Percentiles rank a stretch among this genome's conserved stretches.
Evolutionary conservation across 2,329 filamentous ascomycete genomes (phyloP).

Genomic region (Alternaria sp.): DNA sequence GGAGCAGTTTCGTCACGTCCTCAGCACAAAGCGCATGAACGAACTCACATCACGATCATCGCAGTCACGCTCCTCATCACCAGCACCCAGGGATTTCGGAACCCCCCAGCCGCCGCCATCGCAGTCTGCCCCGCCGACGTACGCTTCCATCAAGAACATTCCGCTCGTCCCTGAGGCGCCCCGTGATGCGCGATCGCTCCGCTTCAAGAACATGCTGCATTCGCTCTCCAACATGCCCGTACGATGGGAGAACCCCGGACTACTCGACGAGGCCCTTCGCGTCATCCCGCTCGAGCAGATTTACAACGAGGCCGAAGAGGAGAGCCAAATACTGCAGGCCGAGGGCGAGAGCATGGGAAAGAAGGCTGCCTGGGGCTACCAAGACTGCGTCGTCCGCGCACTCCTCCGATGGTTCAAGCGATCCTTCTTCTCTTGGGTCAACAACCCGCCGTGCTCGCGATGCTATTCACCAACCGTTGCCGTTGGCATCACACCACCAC

Average conservation of each 20-base stretch:
- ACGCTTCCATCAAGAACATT: constrained; percentile 68
- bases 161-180: constrained; percentile 80
- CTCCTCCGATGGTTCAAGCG: constrained; percentile 95
- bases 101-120: constrained; percentile 49
- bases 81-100: constrained; percentile 58
- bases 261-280: constrained; percentile 89
- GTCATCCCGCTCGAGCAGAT: constrained; percentile 88
- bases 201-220: constrained; percentile 75
- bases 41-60: constrained; percentile 71
- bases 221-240: constrained; percentile 87
- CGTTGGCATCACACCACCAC: constrained; percentile 82
- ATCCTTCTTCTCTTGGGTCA: constrained; percentile 95
- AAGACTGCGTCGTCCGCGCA: constrained; percentile 93
- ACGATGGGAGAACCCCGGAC: constrained; percentile 94
- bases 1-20: constrained; percentile 83
- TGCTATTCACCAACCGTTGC: constrained; percentile 85
- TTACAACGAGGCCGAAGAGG: constrained; percentile 93
- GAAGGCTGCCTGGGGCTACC: constrained; percentile 92
- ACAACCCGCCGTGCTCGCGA: constrained; percentile 85
- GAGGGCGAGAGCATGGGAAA: constrained; percentile 86
- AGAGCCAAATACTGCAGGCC: constrained; percentile 84
- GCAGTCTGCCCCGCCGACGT: constrained; percentile 61
- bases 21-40: constrained; percentile 87
- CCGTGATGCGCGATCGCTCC: constrained; percentile 56
- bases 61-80: constrained; percentile 68